Conservation (phyloP, 257 asterid genomes). For the Solanum habrochaites region DNA sequence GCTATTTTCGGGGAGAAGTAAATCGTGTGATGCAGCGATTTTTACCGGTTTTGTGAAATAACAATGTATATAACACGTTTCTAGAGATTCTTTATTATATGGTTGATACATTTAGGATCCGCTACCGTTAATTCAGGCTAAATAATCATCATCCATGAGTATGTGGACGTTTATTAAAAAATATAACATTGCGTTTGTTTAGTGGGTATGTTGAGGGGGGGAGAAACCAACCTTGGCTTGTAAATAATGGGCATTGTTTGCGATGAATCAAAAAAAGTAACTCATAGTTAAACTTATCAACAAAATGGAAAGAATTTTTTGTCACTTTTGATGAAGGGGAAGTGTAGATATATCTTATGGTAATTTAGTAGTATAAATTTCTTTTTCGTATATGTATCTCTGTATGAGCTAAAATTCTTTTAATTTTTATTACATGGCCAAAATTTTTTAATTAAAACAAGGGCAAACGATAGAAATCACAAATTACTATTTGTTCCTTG, state of each 20-base stretch:
- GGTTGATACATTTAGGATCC: no score
- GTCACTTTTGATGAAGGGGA: neutral
- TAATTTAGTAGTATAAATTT: neutral
- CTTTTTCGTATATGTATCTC: neutral
- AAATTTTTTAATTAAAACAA: no score
- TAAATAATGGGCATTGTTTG: neutral
- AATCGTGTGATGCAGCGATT: no score
- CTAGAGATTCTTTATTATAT: no score
- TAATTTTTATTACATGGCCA: neutral
- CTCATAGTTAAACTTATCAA: neutral
- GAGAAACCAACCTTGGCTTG: neutral
- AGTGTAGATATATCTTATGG: neutral
- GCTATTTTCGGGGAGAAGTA: no score
- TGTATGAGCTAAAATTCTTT: neutral
- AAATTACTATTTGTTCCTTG: no score
- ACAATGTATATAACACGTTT: no score
- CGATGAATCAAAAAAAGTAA: neutral
- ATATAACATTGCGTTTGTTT: neutral
- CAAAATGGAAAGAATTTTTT: neutral
- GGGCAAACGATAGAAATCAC: no score
- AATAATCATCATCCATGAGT: no score
- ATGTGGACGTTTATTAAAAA: neutral
- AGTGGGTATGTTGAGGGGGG: neutral
- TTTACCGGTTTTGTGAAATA: no score
- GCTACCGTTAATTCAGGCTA: no score